These are phyloP conservation scores for Sambucus nigra DNA, from an alignment of 129 eudicot genomes.

Conservation along the genomic window DNA sequence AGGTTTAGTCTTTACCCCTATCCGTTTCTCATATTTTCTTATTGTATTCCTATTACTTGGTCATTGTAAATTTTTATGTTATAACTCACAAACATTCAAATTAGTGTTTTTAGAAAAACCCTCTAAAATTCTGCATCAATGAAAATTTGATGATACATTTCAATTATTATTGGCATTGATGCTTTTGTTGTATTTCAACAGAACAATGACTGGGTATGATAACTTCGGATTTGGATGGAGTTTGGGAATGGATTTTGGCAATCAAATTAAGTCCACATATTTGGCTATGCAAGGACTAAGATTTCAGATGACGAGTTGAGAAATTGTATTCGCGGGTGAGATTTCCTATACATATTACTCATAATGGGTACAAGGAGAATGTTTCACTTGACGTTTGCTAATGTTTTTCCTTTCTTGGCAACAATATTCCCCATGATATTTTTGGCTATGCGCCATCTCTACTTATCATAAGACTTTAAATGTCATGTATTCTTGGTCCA, in stretches of 20 bases:
- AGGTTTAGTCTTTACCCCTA: no score
- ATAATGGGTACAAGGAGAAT: background rate
- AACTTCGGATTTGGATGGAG: slow-evolving; percentile 10
- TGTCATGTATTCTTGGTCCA: background rate
- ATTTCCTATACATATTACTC: background rate
- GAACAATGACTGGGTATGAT: background rate
- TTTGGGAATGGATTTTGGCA: slow-evolving; percentile 48
- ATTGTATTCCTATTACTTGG: no score
- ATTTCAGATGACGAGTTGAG: slow-evolving; percentile 68
- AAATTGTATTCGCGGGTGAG: slow-evolving; percentile 86
- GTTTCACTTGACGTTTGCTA: background rate
- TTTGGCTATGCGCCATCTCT: background rate
- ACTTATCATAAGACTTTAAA: background rate
- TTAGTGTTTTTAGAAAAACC: no score
- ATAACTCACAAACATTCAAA: no score
- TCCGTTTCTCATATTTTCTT: background rate
- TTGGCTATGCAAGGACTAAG: slow-evolving; percentile 91
- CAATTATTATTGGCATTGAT: no score
- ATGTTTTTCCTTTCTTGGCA: background rate
- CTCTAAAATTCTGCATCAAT: no score
- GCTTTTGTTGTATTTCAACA: background rate
- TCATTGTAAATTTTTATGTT: no score
- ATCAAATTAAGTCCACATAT: slow-evolving; percentile 74
- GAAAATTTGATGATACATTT: no score
- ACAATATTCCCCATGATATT: background rate